Conservation (phyloP, 805 yeast genomes). For the Wickerhamomyces chambardii region DNA sequence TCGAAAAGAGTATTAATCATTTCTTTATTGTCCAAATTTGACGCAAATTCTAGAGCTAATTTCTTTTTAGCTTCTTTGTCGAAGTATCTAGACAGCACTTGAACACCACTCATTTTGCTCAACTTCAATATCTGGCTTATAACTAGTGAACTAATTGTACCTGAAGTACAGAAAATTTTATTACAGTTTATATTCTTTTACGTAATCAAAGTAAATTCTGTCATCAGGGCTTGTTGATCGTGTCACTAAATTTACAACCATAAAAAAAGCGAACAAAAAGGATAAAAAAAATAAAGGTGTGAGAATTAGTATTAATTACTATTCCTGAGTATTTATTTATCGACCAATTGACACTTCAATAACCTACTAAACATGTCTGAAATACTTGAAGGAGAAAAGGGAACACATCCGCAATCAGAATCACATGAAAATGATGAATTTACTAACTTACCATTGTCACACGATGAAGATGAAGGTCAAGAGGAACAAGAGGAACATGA, state of each 20-base stretch:
- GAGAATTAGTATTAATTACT: no score
- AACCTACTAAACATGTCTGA: not conserved
- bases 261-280: no score
- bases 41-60: slow-evolving; percentile 1
- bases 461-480: slow-evolving; percentile 12
- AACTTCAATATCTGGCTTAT: no score
- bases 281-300: no score
- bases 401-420: slow-evolving; percentile 12
- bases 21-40: not conserved
- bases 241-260: no score
- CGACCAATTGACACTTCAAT: no score
- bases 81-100: slow-evolving; percentile 1
- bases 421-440: slow-evolving; percentile 13
- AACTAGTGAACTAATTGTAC: no score
- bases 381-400: slow-evolving; percentile 17
- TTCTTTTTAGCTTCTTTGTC: slow-evolving; percentile 1
- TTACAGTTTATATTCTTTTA: no score
- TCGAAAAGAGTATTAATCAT: slow-evolving; percentile 1
- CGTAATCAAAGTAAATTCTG: no score
- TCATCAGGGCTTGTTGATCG: no score
- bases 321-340: no score
- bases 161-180: no score
- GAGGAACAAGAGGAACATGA: slow-evolving; percentile 1
- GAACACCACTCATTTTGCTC: not conserved
- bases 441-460: slow-evolving; percentile 15